Base-by-base conservation (phyloP, 1,284 basidiomycete genomes). In the Ganoderma lucidum region DNA sequence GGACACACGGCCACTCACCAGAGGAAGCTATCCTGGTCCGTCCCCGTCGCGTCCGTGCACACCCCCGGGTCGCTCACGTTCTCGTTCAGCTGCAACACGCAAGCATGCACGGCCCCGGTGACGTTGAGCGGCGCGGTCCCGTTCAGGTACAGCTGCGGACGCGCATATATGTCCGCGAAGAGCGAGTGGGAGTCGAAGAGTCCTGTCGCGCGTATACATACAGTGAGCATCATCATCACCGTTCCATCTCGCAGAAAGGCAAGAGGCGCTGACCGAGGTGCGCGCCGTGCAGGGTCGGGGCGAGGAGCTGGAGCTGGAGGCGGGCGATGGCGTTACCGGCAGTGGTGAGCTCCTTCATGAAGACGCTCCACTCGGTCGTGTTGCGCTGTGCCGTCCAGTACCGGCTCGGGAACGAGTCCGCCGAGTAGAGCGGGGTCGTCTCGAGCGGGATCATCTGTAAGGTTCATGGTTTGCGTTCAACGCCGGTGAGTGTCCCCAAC, bases 121-220 rank as follows among this genome's bases (percentile, higher is more conserved):
- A 85, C 83, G 71, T 89, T 88, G 56, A 86, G 78, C 6, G 87
- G 86, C 1, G 82, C 86, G 1, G 87, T 89, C 19, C 88, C 88
- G 67, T 89, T 89, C 62, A 89, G 77, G 74, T 87, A 89, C 15
- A 75, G 69, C 5, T 78, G 73, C 6, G 88, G 88, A 64, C 84
- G 76, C 17, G 80, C 73, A 68, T 81, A 80, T 78, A 89, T 88
- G 73, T 88, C 86, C 44, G 80, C 75, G 78, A 89, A 88, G 15
- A 89, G 79, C 2, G 79, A 76, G 75, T 87, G 82, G 0, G 86
- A 86, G 74, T 88, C 85, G 72, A 88, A 88, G 5, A 86, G 72
- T 1, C 81, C 85, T 86, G 63, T 8, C 17, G 6, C 41, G 44
- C 51, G 30, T 60, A 32, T 19, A 15, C 51, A 39, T 60, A 32